A percentile compares a stretch with the other conserved stretches of the same genome.
phyloP scores from a whole-genome alignment of 2,329 filamentous ascomycete species.

The Aspergillus oerlinghausenensis region DNA sequence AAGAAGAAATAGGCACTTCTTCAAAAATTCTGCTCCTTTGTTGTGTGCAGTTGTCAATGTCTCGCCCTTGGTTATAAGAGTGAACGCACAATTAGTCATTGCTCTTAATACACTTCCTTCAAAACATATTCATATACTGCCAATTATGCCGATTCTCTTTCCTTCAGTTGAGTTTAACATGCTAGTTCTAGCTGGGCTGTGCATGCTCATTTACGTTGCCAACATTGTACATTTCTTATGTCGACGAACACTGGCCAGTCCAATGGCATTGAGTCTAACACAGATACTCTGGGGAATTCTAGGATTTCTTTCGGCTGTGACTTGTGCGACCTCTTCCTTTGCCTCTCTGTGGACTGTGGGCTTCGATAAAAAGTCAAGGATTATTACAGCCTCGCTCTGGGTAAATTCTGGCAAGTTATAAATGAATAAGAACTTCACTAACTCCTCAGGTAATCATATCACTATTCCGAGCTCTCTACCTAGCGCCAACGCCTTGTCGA shows the following conservation, averaged over 20 bases:
- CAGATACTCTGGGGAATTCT: background rate
- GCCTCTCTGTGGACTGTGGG: background rate
- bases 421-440: background rate
- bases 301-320: background rate
- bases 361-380: background rate
- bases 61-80: background rate
- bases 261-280: background rate
- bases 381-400: background rate
- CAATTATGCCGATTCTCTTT: background rate
- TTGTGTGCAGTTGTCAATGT: background rate
- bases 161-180: background rate
- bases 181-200: background rate
- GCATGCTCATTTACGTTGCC: background rate
- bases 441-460: constrained; percentile 1
- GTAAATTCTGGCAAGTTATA: background rate
- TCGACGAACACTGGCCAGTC: background rate
- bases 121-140: background rate
- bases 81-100: background rate
- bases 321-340: background rate
- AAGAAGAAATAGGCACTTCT: background rate
- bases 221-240: background rate
- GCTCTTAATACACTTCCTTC: background rate
- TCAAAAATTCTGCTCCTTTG: background rate
- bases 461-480: constrained; percentile 1
- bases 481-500: background rate